These are phyloP conservation scores for Gracilariopsis chorda DNA, from an alignment of 23 red algal species.

Conservation along the genomic window DNA sequence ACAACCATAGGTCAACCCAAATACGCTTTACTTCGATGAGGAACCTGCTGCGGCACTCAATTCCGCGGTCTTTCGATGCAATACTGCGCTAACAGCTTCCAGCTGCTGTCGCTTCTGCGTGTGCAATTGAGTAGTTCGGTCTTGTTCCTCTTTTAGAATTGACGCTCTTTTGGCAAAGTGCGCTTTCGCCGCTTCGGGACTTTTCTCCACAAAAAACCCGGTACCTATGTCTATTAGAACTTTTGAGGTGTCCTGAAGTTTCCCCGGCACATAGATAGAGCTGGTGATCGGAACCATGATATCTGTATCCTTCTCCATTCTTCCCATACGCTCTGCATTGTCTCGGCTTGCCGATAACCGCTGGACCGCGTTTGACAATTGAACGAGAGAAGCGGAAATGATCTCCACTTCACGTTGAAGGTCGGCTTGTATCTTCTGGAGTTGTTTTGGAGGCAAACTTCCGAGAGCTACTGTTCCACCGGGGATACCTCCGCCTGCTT, in stretches of 20 bases:
- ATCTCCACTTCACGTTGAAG: slow-evolving; percentile 56
- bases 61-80: slow-evolving; percentile 66
- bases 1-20: too few species aligned
- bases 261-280: slow-evolving; percentile 75
- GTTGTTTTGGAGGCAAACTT: slow-evolving; percentile 35
- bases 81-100: slow-evolving; percentile 74
- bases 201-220: slow-evolving; percentile 84
- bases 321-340: slow-evolving; percentile 37
- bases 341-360: slow-evolving; percentile 45
- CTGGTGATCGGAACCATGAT: slow-evolving; percentile 81
- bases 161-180: slow-evolving; percentile 59
- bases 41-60: not conserved
- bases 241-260: slow-evolving; percentile 24
- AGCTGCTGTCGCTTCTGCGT: slow-evolving; percentile 75
- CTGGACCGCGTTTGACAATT: slow-evolving; percentile 46
- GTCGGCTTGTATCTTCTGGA: slow-evolving; percentile 32
- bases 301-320: not conserved
- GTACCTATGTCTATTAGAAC: slow-evolving; percentile 85
- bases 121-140: slow-evolving; percentile 52
- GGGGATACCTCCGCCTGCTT: not conserved
- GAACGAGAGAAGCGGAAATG: slow-evolving; percentile 41
- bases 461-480: slow-evolving; percentile 49
- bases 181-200: slow-evolving; percentile 26
- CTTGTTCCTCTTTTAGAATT: slow-evolving; percentile 68
- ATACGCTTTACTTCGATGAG: not conserved